Evolutionary conservation across 2,329 filamentous ascomycete genomes (phyloP).

Genomic region (Aspergillus brasiliensis): DNA sequence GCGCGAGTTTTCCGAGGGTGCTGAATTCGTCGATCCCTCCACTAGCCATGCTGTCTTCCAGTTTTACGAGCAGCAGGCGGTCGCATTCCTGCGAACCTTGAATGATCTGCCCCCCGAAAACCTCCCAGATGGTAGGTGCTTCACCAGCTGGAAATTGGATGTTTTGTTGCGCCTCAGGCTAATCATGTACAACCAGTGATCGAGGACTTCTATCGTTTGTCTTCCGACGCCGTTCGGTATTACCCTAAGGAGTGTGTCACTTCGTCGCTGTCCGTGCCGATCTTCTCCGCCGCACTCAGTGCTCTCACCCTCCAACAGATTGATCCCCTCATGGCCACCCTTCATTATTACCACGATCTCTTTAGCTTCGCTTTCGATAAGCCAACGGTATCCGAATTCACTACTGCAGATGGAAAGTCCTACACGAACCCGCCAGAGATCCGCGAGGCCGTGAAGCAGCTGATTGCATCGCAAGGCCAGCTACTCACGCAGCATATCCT

Average conservation of each 20-base stretch:
- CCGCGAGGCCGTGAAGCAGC: slow-evolving; percentile 69
- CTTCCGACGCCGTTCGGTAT: slow-evolving; percentile 89
- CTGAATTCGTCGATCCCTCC: slow-evolving; percentile 77
- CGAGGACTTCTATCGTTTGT: slow-evolving; percentile 93
- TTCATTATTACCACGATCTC: slow-evolving; percentile 91
- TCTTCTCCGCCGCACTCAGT: slow-evolving; percentile 84
- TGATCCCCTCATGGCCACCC: slow-evolving; percentile 84
- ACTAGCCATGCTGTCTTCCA: slow-evolving; percentile 86
- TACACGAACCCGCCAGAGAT: slow-evolving; percentile 69
- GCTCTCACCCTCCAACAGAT: slow-evolving; percentile 87
- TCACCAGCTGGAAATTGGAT: neutral
- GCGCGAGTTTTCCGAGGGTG: slow-evolving; percentile 89
- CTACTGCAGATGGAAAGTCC: slow-evolving; percentile 63
- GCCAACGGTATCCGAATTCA: slow-evolving; percentile 56
- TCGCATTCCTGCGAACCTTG: slow-evolving; percentile 84
- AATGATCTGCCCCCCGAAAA: slow-evolving; percentile 79
- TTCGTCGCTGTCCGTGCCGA: slow-evolving; percentile 75
- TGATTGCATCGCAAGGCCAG: slow-evolving; percentile 72
- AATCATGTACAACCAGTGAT: slow-evolving; percentile 60
- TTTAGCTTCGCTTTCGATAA: slow-evolving; percentile 84
- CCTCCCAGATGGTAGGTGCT: slow-evolving; percentile 64
- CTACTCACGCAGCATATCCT: slow-evolving; percentile 83
- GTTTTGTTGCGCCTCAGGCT: neutral
- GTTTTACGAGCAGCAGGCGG: slow-evolving; percentile 93
- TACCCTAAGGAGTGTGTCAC: slow-evolving; percentile 82